Conservation (phyloP, 1,139 yeast genomes). For the Geotrichum aggregatum region DNA sequence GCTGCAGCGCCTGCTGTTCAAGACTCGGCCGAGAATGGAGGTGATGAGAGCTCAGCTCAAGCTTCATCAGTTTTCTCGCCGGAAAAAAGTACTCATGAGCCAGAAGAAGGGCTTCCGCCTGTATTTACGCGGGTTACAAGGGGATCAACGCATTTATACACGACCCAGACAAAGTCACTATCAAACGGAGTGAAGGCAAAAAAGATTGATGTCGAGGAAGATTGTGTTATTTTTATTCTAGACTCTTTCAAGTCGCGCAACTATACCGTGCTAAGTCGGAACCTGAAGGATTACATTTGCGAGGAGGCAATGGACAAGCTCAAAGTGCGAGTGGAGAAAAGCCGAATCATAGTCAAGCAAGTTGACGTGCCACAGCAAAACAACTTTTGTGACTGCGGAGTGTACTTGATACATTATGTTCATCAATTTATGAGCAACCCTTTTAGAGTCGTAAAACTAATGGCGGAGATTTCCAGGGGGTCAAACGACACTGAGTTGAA, state of each 20-base stretch:
- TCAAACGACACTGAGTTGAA: background rate
- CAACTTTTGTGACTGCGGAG: slow-evolving; percentile 92
- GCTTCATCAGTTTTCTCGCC: too few species aligned
- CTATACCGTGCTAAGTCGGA: slow-evolving; percentile 40
- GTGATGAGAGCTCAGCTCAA: too few species aligned
- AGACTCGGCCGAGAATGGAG: too few species aligned
- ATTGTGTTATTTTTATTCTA: slow-evolving; percentile 55
- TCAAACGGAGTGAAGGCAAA: background rate
- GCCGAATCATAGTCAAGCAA: slow-evolving; percentile 42
- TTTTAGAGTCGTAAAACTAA: slow-evolving; percentile 47
- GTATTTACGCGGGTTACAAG: slow-evolving; percentile 11
- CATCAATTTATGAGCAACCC: slow-evolving; percentile 58
- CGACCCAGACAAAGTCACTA: background rate
- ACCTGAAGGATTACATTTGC: slow-evolving; percentile 60
- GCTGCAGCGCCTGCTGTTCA: background rate
- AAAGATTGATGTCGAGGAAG: slow-evolving; percentile 5
- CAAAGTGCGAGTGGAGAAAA: slow-evolving; percentile 46
- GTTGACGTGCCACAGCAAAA: slow-evolving; percentile 78
- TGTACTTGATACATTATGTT: slow-evolving; percentile 80
- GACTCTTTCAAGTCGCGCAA: slow-evolving; percentile 55
- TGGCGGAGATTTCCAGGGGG: slow-evolving; percentile 37
- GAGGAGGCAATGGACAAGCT: slow-evolving; percentile 68
- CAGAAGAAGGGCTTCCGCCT: background rate
- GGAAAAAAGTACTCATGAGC: too few species aligned
- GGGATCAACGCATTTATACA: slow-evolving; percentile 5